phyloP scores from a whole-genome alignment of 2,329 filamentous ascomycete species.

The Cadophora gregata region DNA sequence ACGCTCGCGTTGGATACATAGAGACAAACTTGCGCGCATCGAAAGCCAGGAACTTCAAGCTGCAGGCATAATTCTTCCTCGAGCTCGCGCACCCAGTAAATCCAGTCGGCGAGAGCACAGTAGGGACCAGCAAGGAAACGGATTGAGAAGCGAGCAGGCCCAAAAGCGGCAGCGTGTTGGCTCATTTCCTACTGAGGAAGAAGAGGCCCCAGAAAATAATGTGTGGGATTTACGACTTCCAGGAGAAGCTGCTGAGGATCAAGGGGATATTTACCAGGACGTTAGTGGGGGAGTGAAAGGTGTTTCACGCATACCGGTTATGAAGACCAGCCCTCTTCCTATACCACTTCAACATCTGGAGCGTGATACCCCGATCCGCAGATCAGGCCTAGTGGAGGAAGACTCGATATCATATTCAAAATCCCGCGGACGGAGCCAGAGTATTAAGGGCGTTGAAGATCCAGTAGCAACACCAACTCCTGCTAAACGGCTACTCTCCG shows the following conservation, averaged over 20 bases:
- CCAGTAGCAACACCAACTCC: slow-evolving; percentile 51
- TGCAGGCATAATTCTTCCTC: slow-evolving; percentile 70
- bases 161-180: slow-evolving; percentile 48
- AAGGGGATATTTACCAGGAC: slow-evolving; percentile 58
- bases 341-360: slow-evolving; percentile 76
- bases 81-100: slow-evolving; percentile 59
- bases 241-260: slow-evolving; percentile 74
- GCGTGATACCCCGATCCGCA: slow-evolving; percentile 70
- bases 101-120: slow-evolving; percentile 49
- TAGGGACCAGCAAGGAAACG: slow-evolving; percentile 41
- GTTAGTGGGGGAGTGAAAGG: slow-evolving; percentile 60
- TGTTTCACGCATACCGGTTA: slow-evolving; percentile 85
- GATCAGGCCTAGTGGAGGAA: slow-evolving; percentile 63
- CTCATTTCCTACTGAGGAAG: slow-evolving; percentile 48
- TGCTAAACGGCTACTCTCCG: slow-evolving; percentile 42
- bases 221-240: slow-evolving; percentile 77
- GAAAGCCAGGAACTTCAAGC: slow-evolving; percentile 82
- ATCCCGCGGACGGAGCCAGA: slow-evolving; percentile 73
- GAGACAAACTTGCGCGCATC: slow-evolving; percentile 82
- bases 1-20: slow-evolving; percentile 82
- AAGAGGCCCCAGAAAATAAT: slow-evolving; percentile 50
- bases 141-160: slow-evolving; percentile 44
- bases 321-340: slow-evolving; percentile 78
- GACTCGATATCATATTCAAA: slow-evolving; percentile 65
- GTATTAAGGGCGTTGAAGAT: slow-evolving; percentile 63